Base-by-base conservation (phyloP, 2,329 filamentous ascomycete genomes). In the Exophiala phaeomuriformis region DNA sequence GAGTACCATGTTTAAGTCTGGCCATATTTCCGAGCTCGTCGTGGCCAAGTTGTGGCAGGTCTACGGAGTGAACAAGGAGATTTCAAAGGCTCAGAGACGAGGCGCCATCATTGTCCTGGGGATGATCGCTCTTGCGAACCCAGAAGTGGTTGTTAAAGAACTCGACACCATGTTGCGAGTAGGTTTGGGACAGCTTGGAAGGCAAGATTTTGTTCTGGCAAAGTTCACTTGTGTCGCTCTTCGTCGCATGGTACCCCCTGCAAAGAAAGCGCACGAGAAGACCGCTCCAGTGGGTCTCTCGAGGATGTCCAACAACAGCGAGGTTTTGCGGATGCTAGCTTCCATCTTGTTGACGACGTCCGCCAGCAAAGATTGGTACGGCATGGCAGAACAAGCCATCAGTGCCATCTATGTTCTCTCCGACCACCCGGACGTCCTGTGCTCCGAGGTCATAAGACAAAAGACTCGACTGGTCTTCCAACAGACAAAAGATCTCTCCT, bases 11-110 rank as follows among this genome's bases (percentile, higher is more conserved):
- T 95, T 96, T 88, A 94, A 90, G 71, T 84, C 85, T 36, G 88
- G 89, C 9, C 80, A 90, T 68, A 84, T 98, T 58, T 85, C 88
- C 1, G 89, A 94, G 19, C 75, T 86, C 1, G 91, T 98, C 47
- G 80, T 97, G 46, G 80, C 86, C 49, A 98, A 97, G 73, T 76
- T 98, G 4, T 98, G 94, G 93, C 90, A 95, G 66, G 90, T 98
- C 2, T 98, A 98, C 66, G 89, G 91, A 37, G 85, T 96, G 42
- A 90, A 95, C 66, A 84, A 88, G 57, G 90, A 96, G 53, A 96
- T 96, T 42, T 97, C 93, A 0, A 86, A 84, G 64, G 91, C 84
- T 1, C 93, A 97, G 69, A 81, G 93, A 58, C 82, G 93, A 41
- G 93, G 93, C 29, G 85, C 93, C 47, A 97, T 98, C 67, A 97